Evolutionary conservation across 768 basidiomycete species (phyloP).

Genomic region (Mycena chlorophos): DNA sequence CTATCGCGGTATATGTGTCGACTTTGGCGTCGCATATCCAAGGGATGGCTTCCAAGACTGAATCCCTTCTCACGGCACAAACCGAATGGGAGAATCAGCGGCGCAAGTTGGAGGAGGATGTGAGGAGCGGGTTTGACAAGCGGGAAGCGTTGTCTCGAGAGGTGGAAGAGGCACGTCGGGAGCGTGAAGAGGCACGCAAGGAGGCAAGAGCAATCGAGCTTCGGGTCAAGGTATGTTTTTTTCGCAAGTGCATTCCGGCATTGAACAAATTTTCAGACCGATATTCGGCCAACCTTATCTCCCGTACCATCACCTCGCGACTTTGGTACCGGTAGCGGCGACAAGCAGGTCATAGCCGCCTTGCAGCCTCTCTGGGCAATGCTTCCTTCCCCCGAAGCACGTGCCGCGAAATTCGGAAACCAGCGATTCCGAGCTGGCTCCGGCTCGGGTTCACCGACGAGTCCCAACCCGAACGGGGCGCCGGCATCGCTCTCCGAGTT

Average conservation of each 20-base stretch:
- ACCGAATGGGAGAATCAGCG: conserved; percentile 49
- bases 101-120: conserved; percentile 51
- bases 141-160: conserved; percentile 50
- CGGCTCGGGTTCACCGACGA: conserved; percentile 38
- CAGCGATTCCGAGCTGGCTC: conserved; percentile 52
- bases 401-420: conserved; percentile 60
- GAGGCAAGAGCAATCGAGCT: conserved; percentile 40
- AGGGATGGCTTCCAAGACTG: conserved; percentile 45
- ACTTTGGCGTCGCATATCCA: conserved; percentile 55
- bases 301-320: conserved; percentile 27
- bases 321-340: too few species aligned
- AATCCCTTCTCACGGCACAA: conserved; percentile 42
- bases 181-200: conserved; percentile 50
- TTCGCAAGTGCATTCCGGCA: background rate
- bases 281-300: conserved; percentile 9
- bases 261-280: conserved; percentile 14
- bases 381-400: conserved; percentile 82
- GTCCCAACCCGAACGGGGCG: conserved; percentile 30
- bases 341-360: conserved; percentile 57
- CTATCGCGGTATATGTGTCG: conserved; percentile 48
- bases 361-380: conserved; percentile 77
- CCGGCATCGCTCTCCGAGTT: conserved; percentile 71
- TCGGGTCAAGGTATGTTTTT: conserved; percentile 37
- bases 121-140: conserved; percentile 46
- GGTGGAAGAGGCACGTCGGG: conserved; percentile 52